A percentile compares a stretch with the other conserved stretches of the same genome.
These are phyloP conservation scores for Kappamyces sp. DNA, from an alignment of 192 early-diverging fungal species.

Conservation along the genomic window DNA sequence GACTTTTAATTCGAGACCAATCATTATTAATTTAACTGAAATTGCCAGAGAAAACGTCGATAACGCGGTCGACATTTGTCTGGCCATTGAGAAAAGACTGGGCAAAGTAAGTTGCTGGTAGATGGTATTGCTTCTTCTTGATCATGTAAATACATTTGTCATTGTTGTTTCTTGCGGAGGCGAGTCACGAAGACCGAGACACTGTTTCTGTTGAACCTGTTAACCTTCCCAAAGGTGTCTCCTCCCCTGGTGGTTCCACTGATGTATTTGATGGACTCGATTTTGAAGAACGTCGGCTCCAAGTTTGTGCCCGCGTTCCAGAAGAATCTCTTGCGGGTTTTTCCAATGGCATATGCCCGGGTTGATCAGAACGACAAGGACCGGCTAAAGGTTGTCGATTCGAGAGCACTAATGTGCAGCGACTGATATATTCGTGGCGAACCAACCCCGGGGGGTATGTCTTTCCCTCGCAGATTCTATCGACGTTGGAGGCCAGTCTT, in stretches of 20 bases:
- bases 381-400: slow-evolving; percentile 43
- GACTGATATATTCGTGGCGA: slow-evolving; percentile 79
- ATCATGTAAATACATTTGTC: slow-evolving; percentile 11
- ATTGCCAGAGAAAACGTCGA: slow-evolving; percentile 67
- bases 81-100: slow-evolving; percentile 62
- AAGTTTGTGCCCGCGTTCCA: slow-evolving; percentile 68
- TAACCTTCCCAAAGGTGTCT: slow-evolving; percentile 47
- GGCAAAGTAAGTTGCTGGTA: slow-evolving; percentile 39
- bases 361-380: slow-evolving; percentile 59
- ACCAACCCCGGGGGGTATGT: slow-evolving; percentile 55
- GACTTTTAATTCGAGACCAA: slow-evolving; percentile 89
- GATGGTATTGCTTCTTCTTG: background rate
- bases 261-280: slow-evolving; percentile 91
- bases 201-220: background rate
- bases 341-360: slow-evolving; percentile 66
- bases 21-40: slow-evolving; percentile 86
- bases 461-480: slow-evolving; percentile 50
- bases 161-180: background rate
- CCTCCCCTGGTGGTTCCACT: slow-evolving; percentile 77
- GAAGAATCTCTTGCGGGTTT: slow-evolving; percentile 64
- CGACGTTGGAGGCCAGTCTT: slow-evolving; percentile 24
- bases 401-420: slow-evolving; percentile 29
- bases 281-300: slow-evolving; percentile 87
- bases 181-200: no score
- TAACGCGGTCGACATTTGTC: slow-evolving; percentile 66